A percentile compares a stretch with the other conserved stretches of the same genome.
phyloP scores from a whole-genome alignment of 1,284 basidiomycete genomes.

The Rhizopogon parksii region DNA sequence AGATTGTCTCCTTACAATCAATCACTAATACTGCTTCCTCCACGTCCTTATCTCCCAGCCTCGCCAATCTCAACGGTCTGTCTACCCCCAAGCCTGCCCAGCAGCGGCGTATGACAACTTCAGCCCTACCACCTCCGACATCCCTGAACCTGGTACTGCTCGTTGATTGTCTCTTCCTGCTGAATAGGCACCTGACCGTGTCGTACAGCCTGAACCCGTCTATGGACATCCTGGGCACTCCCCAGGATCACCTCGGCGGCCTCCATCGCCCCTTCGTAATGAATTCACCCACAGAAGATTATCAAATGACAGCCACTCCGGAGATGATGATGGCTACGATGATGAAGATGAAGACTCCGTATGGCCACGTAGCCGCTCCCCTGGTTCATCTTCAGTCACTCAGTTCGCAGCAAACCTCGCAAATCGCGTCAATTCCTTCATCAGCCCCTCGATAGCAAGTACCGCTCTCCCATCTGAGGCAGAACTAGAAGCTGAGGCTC shows the following conservation, averaged over 20 bases:
- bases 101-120: constrained; percentile 20
- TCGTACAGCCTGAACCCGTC: constrained; percentile 26
- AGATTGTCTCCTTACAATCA: constrained; percentile 10
- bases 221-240: constrained; percentile 22
- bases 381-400: constrained; percentile 59
- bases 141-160: constrained; percentile 21
- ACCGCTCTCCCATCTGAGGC: constrained; percentile 55
- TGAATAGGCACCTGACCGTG: constrained; percentile 11
- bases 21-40: constrained; percentile 25
- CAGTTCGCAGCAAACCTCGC: constrained; percentile 66
- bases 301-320: constrained; percentile 51
- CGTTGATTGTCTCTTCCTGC: background rate
- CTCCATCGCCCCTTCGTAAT: constrained; percentile 64
- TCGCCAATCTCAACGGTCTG: constrained; percentile 28
- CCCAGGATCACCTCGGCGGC: constrained; percentile 31
- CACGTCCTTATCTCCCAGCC: constrained; percentile 27
- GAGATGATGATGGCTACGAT: constrained; percentile 41
- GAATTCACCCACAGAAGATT: constrained; percentile 30
- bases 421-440: constrained; percentile 58
- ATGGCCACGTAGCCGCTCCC: constrained; percentile 38
- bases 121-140: constrained; percentile 22
- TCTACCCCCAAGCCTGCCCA: constrained; percentile 23
- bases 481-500: constrained; percentile 72
- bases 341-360: constrained; percentile 37
- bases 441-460: constrained; percentile 41